Evolutionary conservation across 371 early-diverging fungal genomes (phyloP).

Genomic region (Mortierella sp.): DNA sequence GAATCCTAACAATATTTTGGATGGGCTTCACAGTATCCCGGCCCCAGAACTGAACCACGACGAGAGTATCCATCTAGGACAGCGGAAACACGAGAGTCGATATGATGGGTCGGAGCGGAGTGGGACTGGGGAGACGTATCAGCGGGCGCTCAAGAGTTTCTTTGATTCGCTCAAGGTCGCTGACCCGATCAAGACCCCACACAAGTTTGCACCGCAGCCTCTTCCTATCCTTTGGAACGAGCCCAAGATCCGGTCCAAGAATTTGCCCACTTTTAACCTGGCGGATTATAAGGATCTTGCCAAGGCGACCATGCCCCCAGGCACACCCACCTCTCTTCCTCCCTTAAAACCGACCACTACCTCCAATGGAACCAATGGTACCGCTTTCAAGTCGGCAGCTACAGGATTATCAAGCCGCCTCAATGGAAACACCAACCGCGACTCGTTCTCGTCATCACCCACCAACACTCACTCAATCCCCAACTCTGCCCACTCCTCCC

Average conservation of each 20-base stretch:
- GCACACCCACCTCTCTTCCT: not conserved
- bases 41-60: slow-evolving; percentile 4
- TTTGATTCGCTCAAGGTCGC: slow-evolving; percentile 50
- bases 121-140: slow-evolving; percentile 30
- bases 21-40: slow-evolving; percentile 32
- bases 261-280: slow-evolving; percentile 35
- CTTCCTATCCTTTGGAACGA: slow-evolving; percentile 55
- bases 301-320: slow-evolving; percentile 11
- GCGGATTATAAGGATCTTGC: slow-evolving; percentile 35
- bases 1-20: slow-evolving; percentile 24
- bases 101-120: slow-evolving; percentile 5
- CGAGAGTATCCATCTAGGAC: not conserved
- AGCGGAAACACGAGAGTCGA: not conserved
- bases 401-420: not conserved
- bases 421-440: slow-evolving; percentile 15
- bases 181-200: slow-evolving; percentile 55
- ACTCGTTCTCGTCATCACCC: slow-evolving; percentile 30
- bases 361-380: not conserved
- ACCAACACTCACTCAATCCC: slow-evolving; percentile 29
- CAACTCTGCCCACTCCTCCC: slow-evolving; percentile 29
- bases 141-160: slow-evolving; percentile 47
- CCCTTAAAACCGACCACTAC: not conserved
- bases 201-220: slow-evolving; percentile 55
- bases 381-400: not conserved
- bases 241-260: slow-evolving; percentile 44